phyloP scores from a whole-genome alignment of 768 basidiomycete species.

The Pleurotus pulmonarius region DNA sequence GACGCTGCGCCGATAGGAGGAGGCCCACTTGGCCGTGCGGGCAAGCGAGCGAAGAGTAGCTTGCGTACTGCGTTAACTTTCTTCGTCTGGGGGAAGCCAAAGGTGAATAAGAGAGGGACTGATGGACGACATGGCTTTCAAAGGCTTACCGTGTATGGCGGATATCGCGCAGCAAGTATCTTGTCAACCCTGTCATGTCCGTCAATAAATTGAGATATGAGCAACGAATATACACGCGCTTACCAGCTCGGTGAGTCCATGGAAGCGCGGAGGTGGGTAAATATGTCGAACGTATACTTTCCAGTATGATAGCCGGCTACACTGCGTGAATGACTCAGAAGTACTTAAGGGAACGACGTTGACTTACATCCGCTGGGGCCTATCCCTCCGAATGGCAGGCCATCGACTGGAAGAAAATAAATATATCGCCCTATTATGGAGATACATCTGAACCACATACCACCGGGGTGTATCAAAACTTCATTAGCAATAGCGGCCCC shows the following conservation, averaged over 20 bases:
- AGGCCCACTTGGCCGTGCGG: conserved; percentile 40
- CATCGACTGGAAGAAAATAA: conserved; percentile 35
- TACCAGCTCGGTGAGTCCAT: conserved; percentile 59
- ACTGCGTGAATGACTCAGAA: not conserved
- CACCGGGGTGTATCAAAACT: conserved; percentile 51
- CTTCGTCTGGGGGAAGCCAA: conserved; percentile 18
- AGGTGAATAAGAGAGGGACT: not conserved
- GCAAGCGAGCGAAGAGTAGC: conserved; percentile 29
- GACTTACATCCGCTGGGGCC: conserved; percentile 69
- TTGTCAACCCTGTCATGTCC: conserved; percentile 39
- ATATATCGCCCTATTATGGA: too few relatives aligned
- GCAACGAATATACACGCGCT: conserved; percentile 15
- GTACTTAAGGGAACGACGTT: not conserved
- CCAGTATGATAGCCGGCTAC: conserved; percentile 70
- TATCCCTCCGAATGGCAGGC: conserved; percentile 71
- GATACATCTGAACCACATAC: conserved; percentile 29
- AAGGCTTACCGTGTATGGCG: conserved; percentile 49
- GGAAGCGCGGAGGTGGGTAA: conserved; percentile 69
- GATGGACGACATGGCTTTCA: not conserved
- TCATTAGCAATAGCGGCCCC: conserved; percentile 74
- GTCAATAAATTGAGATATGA: conserved; percentile 12
- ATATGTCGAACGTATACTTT: conserved; percentile 71
- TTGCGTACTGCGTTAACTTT: conserved; percentile 26
- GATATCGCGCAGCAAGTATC: conserved; percentile 50
- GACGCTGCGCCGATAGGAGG: conserved; percentile 18